Evolutionary conservation across 768 basidiomycete genomes (phyloP).

Genomic region (Leccinum longicurvipes): DNA sequence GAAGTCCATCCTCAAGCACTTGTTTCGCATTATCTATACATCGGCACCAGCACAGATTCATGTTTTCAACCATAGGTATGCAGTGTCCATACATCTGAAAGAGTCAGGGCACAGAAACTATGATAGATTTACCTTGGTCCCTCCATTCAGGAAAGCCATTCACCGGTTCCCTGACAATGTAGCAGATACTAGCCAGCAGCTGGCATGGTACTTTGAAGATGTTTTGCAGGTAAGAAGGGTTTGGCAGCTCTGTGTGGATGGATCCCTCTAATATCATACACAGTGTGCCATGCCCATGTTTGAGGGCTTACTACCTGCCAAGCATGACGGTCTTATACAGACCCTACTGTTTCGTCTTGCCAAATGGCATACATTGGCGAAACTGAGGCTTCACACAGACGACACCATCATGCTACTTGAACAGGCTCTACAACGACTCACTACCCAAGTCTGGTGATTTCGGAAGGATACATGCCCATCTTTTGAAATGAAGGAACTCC

Average conservation of each 20-base stretch:
- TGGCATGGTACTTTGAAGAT: constrained; percentile 41
- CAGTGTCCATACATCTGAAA: neutral
- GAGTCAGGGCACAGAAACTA: neutral
- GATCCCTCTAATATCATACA: neutral
- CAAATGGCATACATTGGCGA: neutral
- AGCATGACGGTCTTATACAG: neutral
- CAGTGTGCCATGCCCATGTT: constrained; percentile 30
- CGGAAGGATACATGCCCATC: neutral
- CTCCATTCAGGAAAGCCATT: constrained; percentile 32
- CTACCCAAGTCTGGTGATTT: neutral
- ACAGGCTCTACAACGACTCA: neutral
- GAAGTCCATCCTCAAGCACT: neutral
- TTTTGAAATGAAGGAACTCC: neutral
- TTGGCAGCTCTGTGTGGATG: neutral
- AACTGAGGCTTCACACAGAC: neutral
- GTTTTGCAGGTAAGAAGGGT: constrained; percentile 35
- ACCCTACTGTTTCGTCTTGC: neutral
- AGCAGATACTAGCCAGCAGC: constrained; percentile 36
- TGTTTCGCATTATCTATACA: neutral
- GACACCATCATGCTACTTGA: neutral
- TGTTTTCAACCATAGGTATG: neutral
- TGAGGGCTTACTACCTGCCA: constrained; percentile 26
- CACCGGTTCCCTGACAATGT: constrained; percentile 34
- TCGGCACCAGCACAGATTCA: neutral
- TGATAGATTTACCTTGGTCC: neutral